Conservation (phyloP, 2,329 filamentous ascomycete genomes). For the Cytospora schulzeri region DNA sequence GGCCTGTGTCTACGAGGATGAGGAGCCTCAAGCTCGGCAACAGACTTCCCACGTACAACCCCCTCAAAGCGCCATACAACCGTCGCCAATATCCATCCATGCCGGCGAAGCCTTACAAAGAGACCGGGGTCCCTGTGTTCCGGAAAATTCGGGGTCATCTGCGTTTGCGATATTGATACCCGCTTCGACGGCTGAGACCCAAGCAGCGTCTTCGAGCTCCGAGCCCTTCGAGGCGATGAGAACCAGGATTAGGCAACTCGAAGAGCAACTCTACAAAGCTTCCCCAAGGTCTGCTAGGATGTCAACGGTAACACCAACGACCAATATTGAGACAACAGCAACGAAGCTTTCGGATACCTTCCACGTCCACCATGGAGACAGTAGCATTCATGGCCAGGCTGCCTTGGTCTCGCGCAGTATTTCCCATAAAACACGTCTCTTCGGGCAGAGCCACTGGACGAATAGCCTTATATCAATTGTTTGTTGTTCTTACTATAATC, state of each 20-base stretch:
- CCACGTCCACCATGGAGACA: conserved; percentile 46
- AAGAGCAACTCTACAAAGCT: conserved; percentile 40
- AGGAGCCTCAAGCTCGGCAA: conserved; percentile 25
- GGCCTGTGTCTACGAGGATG: conserved; percentile 38
- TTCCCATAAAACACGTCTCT: conserved; percentile 25
- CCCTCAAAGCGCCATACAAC: neutral
- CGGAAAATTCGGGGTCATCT: neutral
- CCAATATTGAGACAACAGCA: conserved; percentile 35
- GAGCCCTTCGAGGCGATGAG: conserved; percentile 43
- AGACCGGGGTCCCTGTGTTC: neutral
- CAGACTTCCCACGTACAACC: neutral
- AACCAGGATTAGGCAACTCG: conserved; percentile 45
- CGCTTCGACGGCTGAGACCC: conserved; percentile 29
- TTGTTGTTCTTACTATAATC: neutral
- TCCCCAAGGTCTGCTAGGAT: conserved; percentile 20
- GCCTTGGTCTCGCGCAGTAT: conserved; percentile 11
- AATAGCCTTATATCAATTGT: conserved; percentile 12
- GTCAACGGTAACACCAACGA: conserved; percentile 29
- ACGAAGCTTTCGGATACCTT: conserved; percentile 47
- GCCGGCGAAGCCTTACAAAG: neutral
- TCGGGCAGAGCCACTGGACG: conserved; percentile 27
- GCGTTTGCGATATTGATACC: neutral
- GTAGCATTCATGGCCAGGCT: neutral
- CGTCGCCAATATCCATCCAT: neutral
- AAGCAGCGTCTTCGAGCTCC: neutral